Percentiles rank a stretch among this genome's conserved stretches.
phyloP scores from a whole-genome alignment of 2,329 filamentous ascomycete species.

The Ophiostoma piceae region DNA sequence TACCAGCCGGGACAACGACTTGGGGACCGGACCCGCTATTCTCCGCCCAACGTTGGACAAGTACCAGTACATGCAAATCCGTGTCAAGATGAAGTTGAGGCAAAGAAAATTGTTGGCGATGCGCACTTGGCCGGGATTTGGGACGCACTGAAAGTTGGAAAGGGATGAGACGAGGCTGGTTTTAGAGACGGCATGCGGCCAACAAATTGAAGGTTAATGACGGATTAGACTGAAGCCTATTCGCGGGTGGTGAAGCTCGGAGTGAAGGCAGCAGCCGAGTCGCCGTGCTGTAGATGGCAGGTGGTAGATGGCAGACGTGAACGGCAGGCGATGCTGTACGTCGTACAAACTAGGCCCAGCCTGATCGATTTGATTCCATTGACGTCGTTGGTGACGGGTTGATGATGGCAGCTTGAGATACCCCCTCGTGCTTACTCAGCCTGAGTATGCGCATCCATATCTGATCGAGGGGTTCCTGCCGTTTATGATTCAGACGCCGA shows the following conservation, averaged over 20 bases:
- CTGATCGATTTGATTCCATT: background rate
- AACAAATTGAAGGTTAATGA: background rate
- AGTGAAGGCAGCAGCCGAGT: background rate
- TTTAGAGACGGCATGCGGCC: background rate
- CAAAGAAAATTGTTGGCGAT: constrained; percentile 16
- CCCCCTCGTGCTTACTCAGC: background rate
- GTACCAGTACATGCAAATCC: constrained; percentile 9
- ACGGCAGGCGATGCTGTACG: no score
- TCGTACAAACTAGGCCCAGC: background rate
- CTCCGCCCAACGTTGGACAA: constrained; percentile 1
- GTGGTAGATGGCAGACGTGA: background rate
- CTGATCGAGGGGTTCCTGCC: constrained; percentile 3
- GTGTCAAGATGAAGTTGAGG: background rate
- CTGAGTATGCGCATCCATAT: background rate
- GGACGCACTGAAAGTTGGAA: background rate
- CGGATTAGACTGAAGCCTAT: background rate
- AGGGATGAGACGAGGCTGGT: background rate
- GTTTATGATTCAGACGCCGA: background rate
- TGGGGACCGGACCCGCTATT: background rate
- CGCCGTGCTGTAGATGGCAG: background rate
- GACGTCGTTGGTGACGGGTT: background rate
- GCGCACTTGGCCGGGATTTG: background rate
- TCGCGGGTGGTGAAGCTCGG: background rate
- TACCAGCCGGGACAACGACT: background rate
- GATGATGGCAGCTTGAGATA: background rate